Percentiles rank a stretch among this genome's conserved stretches.
phyloP scores from a whole-genome alignment of 2,329 filamentous ascomycete genomes.

The Alternaria brassicae region DNA sequence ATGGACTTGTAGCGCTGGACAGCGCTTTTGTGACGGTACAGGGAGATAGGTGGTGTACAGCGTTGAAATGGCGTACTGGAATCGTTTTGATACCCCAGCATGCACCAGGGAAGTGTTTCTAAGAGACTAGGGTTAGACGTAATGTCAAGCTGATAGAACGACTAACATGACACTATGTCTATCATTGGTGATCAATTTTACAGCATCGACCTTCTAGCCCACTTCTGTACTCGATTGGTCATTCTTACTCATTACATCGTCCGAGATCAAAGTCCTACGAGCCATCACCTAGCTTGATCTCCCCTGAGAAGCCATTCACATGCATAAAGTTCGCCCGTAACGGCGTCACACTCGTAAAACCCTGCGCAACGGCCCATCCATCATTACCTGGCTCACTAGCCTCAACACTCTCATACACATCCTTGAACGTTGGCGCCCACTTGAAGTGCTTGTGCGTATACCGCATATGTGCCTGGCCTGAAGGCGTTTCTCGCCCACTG shows the following conservation, averaged over 20 bases:
- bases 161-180: neutral
- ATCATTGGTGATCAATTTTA: neutral
- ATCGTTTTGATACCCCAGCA: conserved; percentile 11
- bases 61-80: neutral
- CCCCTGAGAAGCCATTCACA: conserved; percentile 38
- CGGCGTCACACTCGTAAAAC: conserved; percentile 88
- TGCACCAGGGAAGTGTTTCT: conserved; percentile 1
- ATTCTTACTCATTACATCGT: neutral
- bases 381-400: conserved; percentile 82
- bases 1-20: neutral
- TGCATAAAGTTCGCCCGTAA: conserved; percentile 94
- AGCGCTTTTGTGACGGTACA: neutral
- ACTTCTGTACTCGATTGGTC: neutral
- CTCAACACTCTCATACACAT: conserved; percentile 88
- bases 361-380: conserved; percentile 89
- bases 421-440: conserved; percentile 86
- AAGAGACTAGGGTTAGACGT: neutral
- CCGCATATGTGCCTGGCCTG: conserved; percentile 48
- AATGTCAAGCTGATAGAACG: neutral
- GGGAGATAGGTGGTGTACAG: neutral
- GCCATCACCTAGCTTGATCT: conserved; percentile 36
- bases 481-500: conserved; percentile 43
- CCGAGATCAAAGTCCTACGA: neutral
- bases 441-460: conserved; percentile 89
- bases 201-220: neutral